phyloP scores from a whole-genome alignment of 768 basidiomycete genomes.

The Mycena pura region DNA sequence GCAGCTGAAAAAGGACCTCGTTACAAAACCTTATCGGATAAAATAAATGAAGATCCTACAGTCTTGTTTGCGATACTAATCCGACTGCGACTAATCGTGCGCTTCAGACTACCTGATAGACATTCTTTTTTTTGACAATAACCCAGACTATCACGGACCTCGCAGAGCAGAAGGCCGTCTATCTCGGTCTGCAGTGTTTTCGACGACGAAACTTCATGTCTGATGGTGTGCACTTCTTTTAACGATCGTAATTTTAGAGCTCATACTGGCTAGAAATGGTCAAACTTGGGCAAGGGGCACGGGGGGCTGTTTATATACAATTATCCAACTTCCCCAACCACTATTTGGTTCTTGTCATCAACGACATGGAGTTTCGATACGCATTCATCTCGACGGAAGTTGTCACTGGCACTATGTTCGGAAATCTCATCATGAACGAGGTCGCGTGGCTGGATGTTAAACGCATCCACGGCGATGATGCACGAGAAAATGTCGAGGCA shows the following conservation, averaged over 20 bases:
- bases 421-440: constrained; percentile 73
- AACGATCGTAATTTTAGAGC: neutral
- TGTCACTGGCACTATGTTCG: constrained; percentile 59
- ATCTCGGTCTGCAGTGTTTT: constrained; percentile 81
- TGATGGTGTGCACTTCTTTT: constrained; percentile 55
- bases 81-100: constrained; percentile 69
- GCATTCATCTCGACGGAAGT: constrained; percentile 77
- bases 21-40: constrained; percentile 63
- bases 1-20: constrained; percentile 75
- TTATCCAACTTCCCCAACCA: constrained; percentile 78
- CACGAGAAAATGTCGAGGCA: constrained; percentile 35
- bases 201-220: constrained; percentile 69
- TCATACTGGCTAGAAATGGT: constrained; percentile 55
- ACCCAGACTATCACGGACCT: constrained; percentile 83
- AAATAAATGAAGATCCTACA: constrained; percentile 73
- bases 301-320: constrained; percentile 76
- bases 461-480: constrained; percentile 62
- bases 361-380: constrained; percentile 78
- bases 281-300: constrained; percentile 71
- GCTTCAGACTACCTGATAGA: constrained; percentile 1
- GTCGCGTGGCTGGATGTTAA: constrained; percentile 80
- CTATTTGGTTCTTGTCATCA: constrained; percentile 85
- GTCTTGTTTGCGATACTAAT: constrained; percentile 63
- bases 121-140: neutral
- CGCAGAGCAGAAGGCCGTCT: constrained; percentile 84